Evolutionary conservation across 805 yeast genomes (phyloP).

Genomic region (Starmerella etchellsii): DNA sequence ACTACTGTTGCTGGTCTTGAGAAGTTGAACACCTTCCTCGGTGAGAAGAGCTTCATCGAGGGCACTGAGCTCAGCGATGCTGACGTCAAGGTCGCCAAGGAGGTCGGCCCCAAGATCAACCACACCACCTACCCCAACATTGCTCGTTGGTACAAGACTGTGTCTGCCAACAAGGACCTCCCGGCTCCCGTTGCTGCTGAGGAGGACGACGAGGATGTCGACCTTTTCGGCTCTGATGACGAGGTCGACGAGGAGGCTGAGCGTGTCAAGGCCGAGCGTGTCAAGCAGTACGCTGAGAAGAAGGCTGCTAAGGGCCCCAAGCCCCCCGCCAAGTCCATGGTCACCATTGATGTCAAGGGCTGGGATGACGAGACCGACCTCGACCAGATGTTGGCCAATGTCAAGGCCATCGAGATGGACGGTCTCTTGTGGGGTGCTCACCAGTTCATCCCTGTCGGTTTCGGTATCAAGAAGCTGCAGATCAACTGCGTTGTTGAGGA

Average conservation of each 20-base stretch:
- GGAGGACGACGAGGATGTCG: slow-evolving; percentile 86
- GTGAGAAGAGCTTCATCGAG: slow-evolving; percentile 86
- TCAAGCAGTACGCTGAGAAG: slow-evolving; percentile 95
- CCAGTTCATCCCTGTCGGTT: slow-evolving; percentile 94
- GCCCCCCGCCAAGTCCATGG: slow-evolving; percentile 97
- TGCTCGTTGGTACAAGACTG: slow-evolving; percentile 98
- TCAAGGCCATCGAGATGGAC: slow-evolving; percentile 71
- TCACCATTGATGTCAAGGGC: slow-evolving; percentile 96
- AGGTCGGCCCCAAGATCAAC: slow-evolving; percentile 42
- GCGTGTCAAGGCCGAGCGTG: slow-evolving; percentile 91
- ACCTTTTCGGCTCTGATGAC: slow-evolving; percentile 86
- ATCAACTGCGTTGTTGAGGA: slow-evolving; percentile 97
- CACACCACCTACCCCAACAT: slow-evolving; percentile 80
- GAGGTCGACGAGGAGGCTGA: slow-evolving; percentile 96
- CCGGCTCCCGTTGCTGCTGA: slow-evolving; percentile 54
- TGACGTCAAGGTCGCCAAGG: slow-evolving; percentile 86
- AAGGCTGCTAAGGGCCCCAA: slow-evolving; percentile 95
- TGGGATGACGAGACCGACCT: slow-evolving; percentile 99
- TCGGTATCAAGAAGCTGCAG: slow-evolving; percentile 98
- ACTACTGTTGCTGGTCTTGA: slow-evolving; percentile 37
- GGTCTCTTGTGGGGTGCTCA: slow-evolving; percentile 98
- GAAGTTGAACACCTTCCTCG: slow-evolving; percentile 72
- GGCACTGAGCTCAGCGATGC: slow-evolving; percentile 78
- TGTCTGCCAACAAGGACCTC: slow-evolving; percentile 51
- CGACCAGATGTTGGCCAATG: slow-evolving; percentile 75